Conservation (phyloP, 2,329 filamentous ascomycete species). For the Neofusicoccum parvum region DNA sequence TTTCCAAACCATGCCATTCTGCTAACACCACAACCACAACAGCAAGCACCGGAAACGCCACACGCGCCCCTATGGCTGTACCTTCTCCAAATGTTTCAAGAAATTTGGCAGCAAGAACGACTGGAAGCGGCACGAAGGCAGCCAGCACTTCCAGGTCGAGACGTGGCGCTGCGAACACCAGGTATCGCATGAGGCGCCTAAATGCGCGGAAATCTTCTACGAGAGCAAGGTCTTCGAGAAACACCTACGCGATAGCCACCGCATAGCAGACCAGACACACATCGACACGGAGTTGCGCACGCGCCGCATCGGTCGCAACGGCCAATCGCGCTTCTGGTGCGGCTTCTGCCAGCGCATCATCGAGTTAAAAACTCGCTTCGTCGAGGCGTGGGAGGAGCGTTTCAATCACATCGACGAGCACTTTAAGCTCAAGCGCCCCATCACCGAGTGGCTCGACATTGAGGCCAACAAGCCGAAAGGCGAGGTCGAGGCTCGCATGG, state of each 20-base stretch:
- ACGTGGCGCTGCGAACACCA: constrained; percentile 68
- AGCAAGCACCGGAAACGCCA: constrained; percentile 88
- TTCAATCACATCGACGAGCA: constrained; percentile 78
- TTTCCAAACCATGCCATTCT: neutral
- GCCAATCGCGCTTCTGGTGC: constrained; percentile 76
- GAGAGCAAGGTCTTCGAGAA: constrained; percentile 60
- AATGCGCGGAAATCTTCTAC: constrained; percentile 63
- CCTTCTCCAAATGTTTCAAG: constrained; percentile 68
- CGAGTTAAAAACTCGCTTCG: constrained; percentile 50
- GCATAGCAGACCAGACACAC: constrained; percentile 39
- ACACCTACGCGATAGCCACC: constrained; percentile 58
- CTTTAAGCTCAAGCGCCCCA: constrained; percentile 60
- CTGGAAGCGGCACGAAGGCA: constrained; percentile 88
- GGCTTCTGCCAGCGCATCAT: constrained; percentile 72
- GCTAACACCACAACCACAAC: neutral
- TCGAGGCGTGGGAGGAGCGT: constrained; percentile 62
- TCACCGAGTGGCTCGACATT: constrained; percentile 59
- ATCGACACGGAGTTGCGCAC: constrained; percentile 52
- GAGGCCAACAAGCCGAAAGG: constrained; percentile 41
- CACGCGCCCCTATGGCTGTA: constrained; percentile 79
- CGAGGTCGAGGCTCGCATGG: constrained; percentile 28
- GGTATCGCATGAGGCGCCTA: neutral
- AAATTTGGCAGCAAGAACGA: constrained; percentile 90
- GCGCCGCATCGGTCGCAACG: constrained; percentile 66
- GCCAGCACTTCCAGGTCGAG: constrained; percentile 72